Conservation (phyloP, 2,329 filamentous ascomycete species). For the Anisogramma anomala region DNA sequence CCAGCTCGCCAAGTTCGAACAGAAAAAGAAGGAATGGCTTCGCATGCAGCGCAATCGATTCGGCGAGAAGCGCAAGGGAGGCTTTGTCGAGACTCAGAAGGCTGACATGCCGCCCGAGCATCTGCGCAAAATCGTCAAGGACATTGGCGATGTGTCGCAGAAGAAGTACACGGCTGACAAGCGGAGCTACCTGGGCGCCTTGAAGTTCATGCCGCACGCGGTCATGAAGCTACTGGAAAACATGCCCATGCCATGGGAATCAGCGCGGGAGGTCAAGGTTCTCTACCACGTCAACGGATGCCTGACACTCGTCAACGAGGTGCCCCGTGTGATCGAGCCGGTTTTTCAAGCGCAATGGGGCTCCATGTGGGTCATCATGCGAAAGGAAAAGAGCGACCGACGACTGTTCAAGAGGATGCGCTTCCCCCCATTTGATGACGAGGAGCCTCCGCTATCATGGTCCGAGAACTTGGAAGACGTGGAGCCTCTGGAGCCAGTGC, state of each 20-base stretch:
- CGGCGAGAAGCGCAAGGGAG: constrained; percentile 90
- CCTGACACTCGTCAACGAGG: constrained; percentile 92
- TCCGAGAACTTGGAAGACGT: constrained; percentile 98
- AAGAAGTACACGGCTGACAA: constrained; percentile 99
- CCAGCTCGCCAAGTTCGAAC: constrained; percentile 84
- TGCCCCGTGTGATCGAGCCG: constrained; percentile 89
- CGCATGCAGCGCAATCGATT: constrained; percentile 84
- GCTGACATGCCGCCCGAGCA: constrained; percentile 98
- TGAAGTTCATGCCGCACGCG: constrained; percentile 99
- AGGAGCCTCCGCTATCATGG: constrained; percentile 94
- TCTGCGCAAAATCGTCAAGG: constrained; percentile 92
- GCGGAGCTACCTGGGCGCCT: constrained; percentile 86
- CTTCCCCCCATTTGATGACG: constrained; percentile 96
- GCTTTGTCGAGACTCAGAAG: constrained; percentile 96
- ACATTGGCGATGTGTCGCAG: constrained; percentile 97
- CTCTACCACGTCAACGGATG: constrained; percentile 98
- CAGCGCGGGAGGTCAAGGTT: constrained; percentile 89
- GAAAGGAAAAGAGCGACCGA: constrained; percentile 92
- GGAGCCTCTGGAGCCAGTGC: constrained; percentile 91
- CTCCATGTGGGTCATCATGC: constrained; percentile 98
- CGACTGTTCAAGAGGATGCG: constrained; percentile 97
- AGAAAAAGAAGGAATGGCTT: constrained; percentile 99
- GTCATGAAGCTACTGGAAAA: constrained; percentile 96
- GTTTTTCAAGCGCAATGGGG: constrained; percentile 99
- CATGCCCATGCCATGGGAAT: constrained; percentile 99